phyloP scores from a whole-genome alignment of 805 yeast genomes.

The Kazachstania africana region DNA sequence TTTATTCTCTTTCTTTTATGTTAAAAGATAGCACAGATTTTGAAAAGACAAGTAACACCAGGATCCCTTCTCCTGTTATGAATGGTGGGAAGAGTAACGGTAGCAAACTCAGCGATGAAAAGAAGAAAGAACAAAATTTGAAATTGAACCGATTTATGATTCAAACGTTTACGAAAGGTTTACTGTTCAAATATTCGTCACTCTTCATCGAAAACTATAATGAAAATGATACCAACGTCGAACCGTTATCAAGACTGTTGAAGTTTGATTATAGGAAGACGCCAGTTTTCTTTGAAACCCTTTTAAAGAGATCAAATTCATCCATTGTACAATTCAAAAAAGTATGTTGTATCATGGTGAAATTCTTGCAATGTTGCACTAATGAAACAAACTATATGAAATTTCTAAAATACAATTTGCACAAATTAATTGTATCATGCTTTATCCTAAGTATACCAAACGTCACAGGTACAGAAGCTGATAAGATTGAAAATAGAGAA shows the following conservation, averaged over 20 bases:
- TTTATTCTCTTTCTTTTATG: too few species aligned
- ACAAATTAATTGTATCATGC: conserved; percentile 13
- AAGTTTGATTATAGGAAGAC: conserved; percentile 2
- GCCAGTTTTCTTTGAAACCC: conserved; percentile 7
- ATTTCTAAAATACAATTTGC: conserved; percentile 9
- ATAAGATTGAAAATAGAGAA: conserved; percentile 9
- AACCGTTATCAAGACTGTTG: neutral
- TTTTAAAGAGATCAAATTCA: conserved; percentile 11
- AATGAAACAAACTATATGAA: conserved; percentile 13
- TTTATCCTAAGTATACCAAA: conserved; percentile 15
- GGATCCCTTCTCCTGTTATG: too few species aligned
- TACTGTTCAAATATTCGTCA: conserved; percentile 6
- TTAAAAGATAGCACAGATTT: too few species aligned
- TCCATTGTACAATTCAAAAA: conserved; percentile 15
- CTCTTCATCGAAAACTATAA: too few species aligned
- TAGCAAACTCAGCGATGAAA: too few species aligned
- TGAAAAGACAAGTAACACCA: too few species aligned
- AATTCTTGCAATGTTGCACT: conserved; percentile 14
- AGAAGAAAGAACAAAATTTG: neutral
- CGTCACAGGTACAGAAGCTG: conserved; percentile 4
- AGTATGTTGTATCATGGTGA: conserved; percentile 15
- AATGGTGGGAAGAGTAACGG: too few species aligned
- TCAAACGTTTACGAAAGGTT: conserved; percentile 8
- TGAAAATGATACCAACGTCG: neutral
- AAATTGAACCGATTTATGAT: conserved; percentile 11